These are phyloP conservation scores for Circinella umbellata DNA, from an alignment of 371 early-diverging fungal genomes.

Conservation along the genomic window DNA sequence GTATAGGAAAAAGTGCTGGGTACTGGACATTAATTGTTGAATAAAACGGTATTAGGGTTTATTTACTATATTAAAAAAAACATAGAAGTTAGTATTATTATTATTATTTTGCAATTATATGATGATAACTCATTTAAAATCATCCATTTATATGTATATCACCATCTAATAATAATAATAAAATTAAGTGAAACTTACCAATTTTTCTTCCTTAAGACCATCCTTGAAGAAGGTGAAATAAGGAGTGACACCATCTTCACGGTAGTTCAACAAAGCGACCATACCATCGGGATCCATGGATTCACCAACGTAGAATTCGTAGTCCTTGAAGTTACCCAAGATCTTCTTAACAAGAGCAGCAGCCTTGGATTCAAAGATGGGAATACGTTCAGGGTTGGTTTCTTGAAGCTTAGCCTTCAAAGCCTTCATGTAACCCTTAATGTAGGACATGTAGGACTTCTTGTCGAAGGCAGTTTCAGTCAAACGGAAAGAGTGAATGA, in stretches of 20 bases:
- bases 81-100: too few species aligned
- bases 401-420: constrained; percentile 66
- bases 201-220: constrained; percentile 83
- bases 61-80: too few species aligned
- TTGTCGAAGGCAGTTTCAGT: constrained; percentile 83
- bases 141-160: too few species aligned
- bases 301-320: constrained; percentile 92
- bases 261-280: constrained; percentile 93
- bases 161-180: too few species aligned
- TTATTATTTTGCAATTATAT: too few species aligned
- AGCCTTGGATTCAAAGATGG: constrained; percentile 74
- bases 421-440: constrained; percentile 94
- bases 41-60: too few species aligned
- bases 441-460: constrained; percentile 90
- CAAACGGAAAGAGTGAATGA: constrained; percentile 85
- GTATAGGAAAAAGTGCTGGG: too few species aligned
- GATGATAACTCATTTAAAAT: too few species aligned
- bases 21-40: too few species aligned
- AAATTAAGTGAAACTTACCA: constrained; percentile 32
- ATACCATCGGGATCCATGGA: constrained; percentile 89
- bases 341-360: constrained; percentile 77
- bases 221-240: constrained; percentile 94
- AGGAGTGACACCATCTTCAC: constrained; percentile 92
- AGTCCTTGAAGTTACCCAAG: constrained; percentile 83
- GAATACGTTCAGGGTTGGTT: constrained; percentile 70